Evolutionary conservation across 768 basidiomycete genomes (phyloP).

Genomic region (Kwoniella mangroviensis): DNA sequence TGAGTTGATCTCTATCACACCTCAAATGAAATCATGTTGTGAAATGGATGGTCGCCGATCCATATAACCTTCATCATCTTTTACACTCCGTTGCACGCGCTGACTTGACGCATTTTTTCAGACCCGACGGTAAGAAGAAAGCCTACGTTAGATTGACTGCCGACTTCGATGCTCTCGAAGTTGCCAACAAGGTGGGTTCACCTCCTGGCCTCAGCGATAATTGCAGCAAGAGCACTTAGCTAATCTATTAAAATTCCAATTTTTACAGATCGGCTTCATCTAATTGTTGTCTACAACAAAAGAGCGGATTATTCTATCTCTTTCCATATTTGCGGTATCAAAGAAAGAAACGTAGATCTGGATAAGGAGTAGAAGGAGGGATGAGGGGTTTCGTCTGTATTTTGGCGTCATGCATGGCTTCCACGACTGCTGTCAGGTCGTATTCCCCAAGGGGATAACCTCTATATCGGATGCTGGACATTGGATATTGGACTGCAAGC

Average conservation of each 20-base stretch:
- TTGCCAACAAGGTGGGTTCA: constrained; percentile 85
- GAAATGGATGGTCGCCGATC: too few relatives aligned
- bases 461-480: too few relatives aligned
- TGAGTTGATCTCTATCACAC: constrained; percentile 58
- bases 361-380: constrained; percentile 13
- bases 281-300: constrained; percentile 59
- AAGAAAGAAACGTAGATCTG: background rate
- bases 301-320: background rate
- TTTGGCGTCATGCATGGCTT: constrained; percentile 37
- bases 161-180: constrained; percentile 95
- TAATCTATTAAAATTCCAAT: background rate
- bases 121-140: constrained; percentile 99
- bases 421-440: constrained; percentile 11
- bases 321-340: background rate
- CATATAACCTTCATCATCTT: too few relatives aligned
- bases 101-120: constrained; percentile 51
- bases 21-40: too few relatives aligned
- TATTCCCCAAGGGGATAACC: too few relatives aligned
- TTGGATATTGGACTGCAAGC: too few relatives aligned
- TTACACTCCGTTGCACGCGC: background rate
- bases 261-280: constrained; percentile 87
- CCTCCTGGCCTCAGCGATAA: background rate
- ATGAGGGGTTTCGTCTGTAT: constrained; percentile 19
- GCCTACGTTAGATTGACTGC: constrained; percentile 93
- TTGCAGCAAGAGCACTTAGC: background rate